Evolutionary conservation across 768 basidiomycete species (phyloP).

Genomic region (Rhodotorula kratochvilovae): DNA sequence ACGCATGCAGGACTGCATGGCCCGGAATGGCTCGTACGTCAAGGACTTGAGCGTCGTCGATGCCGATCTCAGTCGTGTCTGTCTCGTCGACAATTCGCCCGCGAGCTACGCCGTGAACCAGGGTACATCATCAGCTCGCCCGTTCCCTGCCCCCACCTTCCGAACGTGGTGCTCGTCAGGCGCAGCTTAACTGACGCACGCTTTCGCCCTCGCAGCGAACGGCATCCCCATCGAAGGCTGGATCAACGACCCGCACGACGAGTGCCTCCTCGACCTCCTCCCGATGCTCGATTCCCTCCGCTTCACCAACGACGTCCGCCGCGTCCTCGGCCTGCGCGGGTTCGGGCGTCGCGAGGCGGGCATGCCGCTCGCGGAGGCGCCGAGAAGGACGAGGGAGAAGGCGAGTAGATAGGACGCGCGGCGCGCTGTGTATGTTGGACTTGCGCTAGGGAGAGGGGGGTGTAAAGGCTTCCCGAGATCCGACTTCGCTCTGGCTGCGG

Average conservation of each 20-base stretch:
- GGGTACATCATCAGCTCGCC: constrained; percentile 58
- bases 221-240: constrained; percentile 99
- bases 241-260: constrained; percentile 95
- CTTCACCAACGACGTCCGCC: constrained; percentile 91
- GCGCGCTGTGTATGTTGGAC: neutral
- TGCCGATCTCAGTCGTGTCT: constrained; percentile 82
- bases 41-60: constrained; percentile 88
- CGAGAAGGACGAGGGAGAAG: neutral
- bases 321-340: constrained; percentile 69
- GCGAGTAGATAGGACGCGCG: neutral
- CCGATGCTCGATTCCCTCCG: constrained; percentile 92
- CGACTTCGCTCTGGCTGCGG: neutral
- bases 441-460: neutral
- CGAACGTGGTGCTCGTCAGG: neutral
- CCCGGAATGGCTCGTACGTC: constrained; percentile 87
- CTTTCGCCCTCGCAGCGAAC: constrained; percentile 60
- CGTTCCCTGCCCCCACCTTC: neutral
- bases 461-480: neutral
- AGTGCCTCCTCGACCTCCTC: constrained; percentile 88
- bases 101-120: constrained; percentile 86
- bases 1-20: constrained; percentile 71
- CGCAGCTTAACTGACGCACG: neutral
- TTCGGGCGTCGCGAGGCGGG: constrained; percentile 39
- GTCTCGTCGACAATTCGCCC: constrained; percentile 93
- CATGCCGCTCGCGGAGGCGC: neutral